Conservation (phyloP, 805 yeast genomes). For the Candida bentonensis region DNA sequence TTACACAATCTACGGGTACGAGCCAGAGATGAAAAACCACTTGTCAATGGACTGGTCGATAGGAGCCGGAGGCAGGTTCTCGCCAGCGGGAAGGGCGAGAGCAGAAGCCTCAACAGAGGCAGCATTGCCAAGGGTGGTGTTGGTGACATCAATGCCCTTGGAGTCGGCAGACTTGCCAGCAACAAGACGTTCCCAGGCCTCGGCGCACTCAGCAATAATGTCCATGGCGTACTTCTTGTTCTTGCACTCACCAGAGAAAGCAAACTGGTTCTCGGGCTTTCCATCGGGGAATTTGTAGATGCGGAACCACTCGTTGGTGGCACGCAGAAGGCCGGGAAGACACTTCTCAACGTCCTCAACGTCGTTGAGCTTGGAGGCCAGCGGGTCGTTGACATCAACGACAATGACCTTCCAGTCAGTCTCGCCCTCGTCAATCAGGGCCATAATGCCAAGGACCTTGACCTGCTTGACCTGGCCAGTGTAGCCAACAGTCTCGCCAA, state of each 20-base stretch:
- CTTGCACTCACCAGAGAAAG: slow-evolving; percentile 90
- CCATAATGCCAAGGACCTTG: slow-evolving; percentile 87
- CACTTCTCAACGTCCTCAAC: slow-evolving; percentile 81
- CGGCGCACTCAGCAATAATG: slow-evolving; percentile 66
- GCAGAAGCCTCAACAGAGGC: slow-evolving; percentile 15
- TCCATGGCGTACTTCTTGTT: slow-evolving; percentile 76
- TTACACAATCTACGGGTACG: slow-evolving; percentile 8
- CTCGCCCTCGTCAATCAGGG: slow-evolving; percentile 93
- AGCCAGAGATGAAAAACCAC: slow-evolving; percentile 85
- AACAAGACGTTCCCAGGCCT: slow-evolving; percentile 71
- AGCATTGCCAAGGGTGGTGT: slow-evolving; percentile 49
- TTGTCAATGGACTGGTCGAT: slow-evolving; percentile 93
- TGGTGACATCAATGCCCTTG: slow-evolving; percentile 61
- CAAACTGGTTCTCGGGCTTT: slow-evolving; percentile 90
- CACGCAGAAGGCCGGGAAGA: slow-evolving; percentile 85
- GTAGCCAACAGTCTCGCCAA: slow-evolving; percentile 45
- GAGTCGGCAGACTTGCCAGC: slow-evolving; percentile 44
- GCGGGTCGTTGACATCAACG: slow-evolving; percentile 75
- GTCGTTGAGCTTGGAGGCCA: slow-evolving; percentile 75
- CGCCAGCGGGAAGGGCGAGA: slow-evolving; percentile 51
- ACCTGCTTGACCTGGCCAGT: slow-evolving; percentile 74
- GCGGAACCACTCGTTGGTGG: slow-evolving; percentile 96
- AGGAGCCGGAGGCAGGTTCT: slow-evolving; percentile 73
- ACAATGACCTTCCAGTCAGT: slow-evolving; percentile 95
- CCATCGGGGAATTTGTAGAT: slow-evolving; percentile 97